Evolutionary conservation across 2,329 filamentous ascomycete species (phyloP), one percentile per base, ranked within the genome.

Genomic region (Colletotrichum musae): DNA sequence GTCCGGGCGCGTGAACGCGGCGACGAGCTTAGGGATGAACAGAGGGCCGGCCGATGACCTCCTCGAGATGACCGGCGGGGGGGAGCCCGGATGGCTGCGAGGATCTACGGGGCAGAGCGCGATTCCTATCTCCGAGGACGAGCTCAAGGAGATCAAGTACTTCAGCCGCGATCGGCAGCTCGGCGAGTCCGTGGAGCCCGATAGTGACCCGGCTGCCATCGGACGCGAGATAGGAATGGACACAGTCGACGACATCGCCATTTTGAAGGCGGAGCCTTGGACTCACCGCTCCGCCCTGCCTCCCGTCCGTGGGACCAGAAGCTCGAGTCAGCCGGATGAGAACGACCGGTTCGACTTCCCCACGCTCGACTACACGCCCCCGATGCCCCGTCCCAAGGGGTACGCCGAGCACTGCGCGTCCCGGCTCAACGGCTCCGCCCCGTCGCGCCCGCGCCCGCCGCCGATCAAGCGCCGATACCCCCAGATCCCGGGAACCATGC

Each of bases 121-220:
- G 24, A 32, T 10, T 28, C 24, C 7, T 13, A 24, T 50, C 21
- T 12, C 18, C 5, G 26, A 6, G 6, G 5, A 13, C 26, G 45
- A 51, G 18, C 47, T 70, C 41, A 62, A 59, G 10, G 28, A 50
- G 32, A 69, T 70, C 26, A 72, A 75, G 15, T 71, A 68, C 26
- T 48, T 70, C 9, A 74, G 73, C 21, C 70, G 76, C 56, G 74
- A 72, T 45, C 74, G 76, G 16, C 72, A 64, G 18, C 62, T 78
- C 2, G 76, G 76, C 36, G 74, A 76, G 58, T 43, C 58, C 6
- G 61, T 24, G n/a, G 51, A 57, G 4, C 54, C 64, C 13, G 54
- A 66, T n/a, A 16, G 13, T 32, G 43, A 15, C 5, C 13, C 26
- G 15, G 48, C 39, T 6, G 39, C 36, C 12, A 45, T 60, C 32